These are phyloP conservation scores for Penicillium sp. DNA, from an alignment of 2,329 filamentous ascomycete species.

Conservation along the genomic window DNA sequence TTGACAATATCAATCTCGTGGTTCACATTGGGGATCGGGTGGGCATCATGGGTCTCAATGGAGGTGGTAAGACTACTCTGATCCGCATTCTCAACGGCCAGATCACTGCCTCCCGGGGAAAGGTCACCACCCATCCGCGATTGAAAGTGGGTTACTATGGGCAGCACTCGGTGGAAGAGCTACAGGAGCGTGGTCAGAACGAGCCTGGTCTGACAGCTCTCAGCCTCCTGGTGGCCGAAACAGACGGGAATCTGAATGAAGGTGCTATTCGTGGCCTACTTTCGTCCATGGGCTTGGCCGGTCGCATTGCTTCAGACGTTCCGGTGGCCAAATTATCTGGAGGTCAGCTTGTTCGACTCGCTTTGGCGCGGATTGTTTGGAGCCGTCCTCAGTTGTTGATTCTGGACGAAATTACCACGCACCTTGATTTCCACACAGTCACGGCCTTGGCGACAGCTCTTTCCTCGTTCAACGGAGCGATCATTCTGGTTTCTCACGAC, in stretches of 20 bases:
- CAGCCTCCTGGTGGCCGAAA: slow-evolving; percentile 53
- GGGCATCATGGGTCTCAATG: slow-evolving; percentile 73
- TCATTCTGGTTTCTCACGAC: slow-evolving; percentile 75
- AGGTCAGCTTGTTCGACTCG: slow-evolving; percentile 65
- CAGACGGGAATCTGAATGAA: slow-evolving; percentile 52
- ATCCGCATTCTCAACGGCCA: slow-evolving; percentile 63
- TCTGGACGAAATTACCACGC: slow-evolving; percentile 76
- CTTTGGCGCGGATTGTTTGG: slow-evolving; percentile 65
- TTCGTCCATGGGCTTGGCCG: slow-evolving; percentile 62
- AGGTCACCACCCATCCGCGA: slow-evolving; percentile 60
- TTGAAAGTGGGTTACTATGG: slow-evolving; percentile 70
- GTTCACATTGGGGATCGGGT: slow-evolving; percentile 68
- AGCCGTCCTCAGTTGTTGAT: slow-evolving; percentile 64
- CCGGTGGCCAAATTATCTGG: slow-evolving; percentile 69
- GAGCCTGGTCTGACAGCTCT: slow-evolving; percentile 58
- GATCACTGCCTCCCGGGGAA: slow-evolving; percentile 55
- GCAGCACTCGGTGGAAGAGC: slow-evolving; percentile 67
- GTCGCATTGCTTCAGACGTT: slow-evolving; percentile 65
- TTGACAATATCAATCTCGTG: slow-evolving; percentile 61
- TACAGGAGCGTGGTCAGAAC: slow-evolving; percentile 53
- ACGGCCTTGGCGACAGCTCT: slow-evolving; percentile 63
- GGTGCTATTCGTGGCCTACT: slow-evolving; percentile 63
- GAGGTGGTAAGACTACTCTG: slow-evolving; percentile 74
- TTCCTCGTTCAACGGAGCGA: slow-evolving; percentile 63
- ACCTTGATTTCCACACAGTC: slow-evolving; percentile 78